Evolutionary conservation across 2,329 filamentous ascomycete species (phyloP), one percentile per base, ranked within the genome.

Genomic region (Cryphonectria japonica): DNA sequence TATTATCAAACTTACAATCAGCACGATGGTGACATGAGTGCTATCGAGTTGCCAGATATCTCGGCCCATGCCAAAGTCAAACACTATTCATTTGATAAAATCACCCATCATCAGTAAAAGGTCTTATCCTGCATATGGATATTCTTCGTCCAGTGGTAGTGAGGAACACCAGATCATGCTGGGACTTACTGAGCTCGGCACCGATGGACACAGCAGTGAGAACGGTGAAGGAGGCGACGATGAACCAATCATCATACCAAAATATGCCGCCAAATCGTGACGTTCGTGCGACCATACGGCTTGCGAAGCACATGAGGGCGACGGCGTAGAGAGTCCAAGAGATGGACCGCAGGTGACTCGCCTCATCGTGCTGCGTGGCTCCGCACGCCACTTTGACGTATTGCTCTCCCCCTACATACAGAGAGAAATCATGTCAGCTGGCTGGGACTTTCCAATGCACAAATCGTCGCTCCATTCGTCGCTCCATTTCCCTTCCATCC

Each of bases 171-270:
- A 9, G 54, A 6, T 46, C n/a, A 19, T 32, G 1, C 3, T 4
- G 16, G 14, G 37, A 72, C 73, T 37, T 67, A 75, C 74, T 75
- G 57, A 75, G 62, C 68, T 75, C 74, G 32, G 74, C 74, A 37
- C 74, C 74, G 13, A 74, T 68, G 22, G 73, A 73, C 8, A 74
- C 74, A 22, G 66, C 74, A 19, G 73, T 74, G 11, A 74, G 69
- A 19, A 74, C 73, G 7, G 59, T 70, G 67, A 75, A 75, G 5
- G 76, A 76, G 19, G 71, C 63, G 16, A 76, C 46, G 29, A 77
- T 76, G n/a, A 74, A 74, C 70, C 71, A 76, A 46, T 77, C 76
- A 64, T 77, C 76, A 64, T 69, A 75, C 68, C 76, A 75, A 16
- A 76, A 68, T 5, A 72, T 71, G 1, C 73, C 73, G 61, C 73